These are phyloP conservation scores for Talaromyces thailandensis DNA, from an alignment of 495 filamentous ascomycete species.

Conservation along the genomic window DNA sequence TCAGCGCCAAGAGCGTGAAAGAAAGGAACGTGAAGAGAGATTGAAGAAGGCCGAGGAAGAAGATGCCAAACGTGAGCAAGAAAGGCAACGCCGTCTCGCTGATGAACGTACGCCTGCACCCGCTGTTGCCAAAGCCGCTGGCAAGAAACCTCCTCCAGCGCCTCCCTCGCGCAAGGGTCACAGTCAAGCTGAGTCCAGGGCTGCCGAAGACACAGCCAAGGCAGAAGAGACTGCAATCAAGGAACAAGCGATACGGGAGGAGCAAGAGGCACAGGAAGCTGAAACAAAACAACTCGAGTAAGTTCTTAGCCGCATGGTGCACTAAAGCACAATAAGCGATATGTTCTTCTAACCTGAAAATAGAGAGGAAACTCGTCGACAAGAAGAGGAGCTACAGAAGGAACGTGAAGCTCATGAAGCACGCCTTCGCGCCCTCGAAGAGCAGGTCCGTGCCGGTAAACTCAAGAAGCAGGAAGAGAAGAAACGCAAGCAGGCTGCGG, in stretches of 20 bases:
- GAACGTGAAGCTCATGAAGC: slow-evolving; percentile 78
- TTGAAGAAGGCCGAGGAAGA: slow-evolving; percentile 87
- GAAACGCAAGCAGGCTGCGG: slow-evolving; percentile 76
- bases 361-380: slow-evolving; percentile 66
- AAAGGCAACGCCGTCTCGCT: slow-evolving; percentile 74
- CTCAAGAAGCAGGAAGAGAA: slow-evolving; percentile 97
- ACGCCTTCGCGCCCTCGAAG: slow-evolving; percentile 78
- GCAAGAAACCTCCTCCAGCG: slow-evolving; percentile 80
- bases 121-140: slow-evolving; percentile 39
- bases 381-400: slow-evolving; percentile 68
- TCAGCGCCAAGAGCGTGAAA: slow-evolving; percentile 83
- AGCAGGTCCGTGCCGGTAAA: slow-evolving; percentile 89
- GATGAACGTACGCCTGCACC: slow-evolving; percentile 66
- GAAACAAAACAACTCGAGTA: slow-evolving; percentile 78
- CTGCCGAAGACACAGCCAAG: slow-evolving; percentile 48
- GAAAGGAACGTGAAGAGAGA: slow-evolving; percentile 76
- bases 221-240: slow-evolving; percentile 48
- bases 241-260: slow-evolving; percentile 37
- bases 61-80: slow-evolving; percentile 80
- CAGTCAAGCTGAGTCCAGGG: slow-evolving; percentile 45
- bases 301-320: slow-evolving; percentile 25
- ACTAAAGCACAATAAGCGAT: not conserved
- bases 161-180: slow-evolving; percentile 68
- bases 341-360: slow-evolving; percentile 24
- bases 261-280: slow-evolving; percentile 71